Conservation (phyloP, 331 rosid species). For the Acacia pycnantha region DNA sequence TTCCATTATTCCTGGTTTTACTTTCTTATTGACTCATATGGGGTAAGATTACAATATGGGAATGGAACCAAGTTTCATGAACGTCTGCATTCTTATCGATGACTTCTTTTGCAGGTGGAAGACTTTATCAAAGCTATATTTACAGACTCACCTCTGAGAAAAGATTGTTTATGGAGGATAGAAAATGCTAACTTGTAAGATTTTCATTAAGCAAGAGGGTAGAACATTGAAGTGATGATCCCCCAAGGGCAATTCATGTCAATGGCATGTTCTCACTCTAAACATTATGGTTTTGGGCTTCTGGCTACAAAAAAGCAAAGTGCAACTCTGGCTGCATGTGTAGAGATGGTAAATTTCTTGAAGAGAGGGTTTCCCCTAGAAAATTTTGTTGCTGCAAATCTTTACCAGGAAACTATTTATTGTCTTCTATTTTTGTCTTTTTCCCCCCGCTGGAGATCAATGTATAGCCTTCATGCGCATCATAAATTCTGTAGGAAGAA, state of each 20-base stretch:
- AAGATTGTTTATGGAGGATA: constrained; percentile 83
- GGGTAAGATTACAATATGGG: background rate
- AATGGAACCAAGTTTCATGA: constrained; percentile 15
- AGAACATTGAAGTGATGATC: constrained; percentile 18
- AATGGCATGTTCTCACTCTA: constrained; percentile 25
- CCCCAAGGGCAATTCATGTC: background rate
- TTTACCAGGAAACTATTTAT: background rate
- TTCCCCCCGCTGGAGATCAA: background rate
- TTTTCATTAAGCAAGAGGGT: background rate
- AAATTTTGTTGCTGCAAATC: constrained; percentile 19
- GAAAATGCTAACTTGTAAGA: constrained; percentile 46
- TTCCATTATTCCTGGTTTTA: background rate
- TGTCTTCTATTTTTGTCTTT: background rate
- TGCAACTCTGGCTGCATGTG: constrained; percentile 2
- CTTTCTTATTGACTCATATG: background rate
- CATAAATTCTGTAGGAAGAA: background rate
- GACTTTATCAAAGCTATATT: constrained; percentile 87
- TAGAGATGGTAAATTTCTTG: constrained; percentile 4
- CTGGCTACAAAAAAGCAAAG: background rate
- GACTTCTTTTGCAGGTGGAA: constrained; percentile 52
- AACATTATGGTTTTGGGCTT: constrained; percentile 11
- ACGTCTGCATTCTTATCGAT: background rate
- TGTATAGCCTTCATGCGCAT: background rate
- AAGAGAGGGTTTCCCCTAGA: background rate
- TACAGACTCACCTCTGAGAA: constrained; percentile 83